Conservation (phyloP, 2,329 filamentous ascomycete genomes). For the Clonostachys rhizophaga region DNA sequence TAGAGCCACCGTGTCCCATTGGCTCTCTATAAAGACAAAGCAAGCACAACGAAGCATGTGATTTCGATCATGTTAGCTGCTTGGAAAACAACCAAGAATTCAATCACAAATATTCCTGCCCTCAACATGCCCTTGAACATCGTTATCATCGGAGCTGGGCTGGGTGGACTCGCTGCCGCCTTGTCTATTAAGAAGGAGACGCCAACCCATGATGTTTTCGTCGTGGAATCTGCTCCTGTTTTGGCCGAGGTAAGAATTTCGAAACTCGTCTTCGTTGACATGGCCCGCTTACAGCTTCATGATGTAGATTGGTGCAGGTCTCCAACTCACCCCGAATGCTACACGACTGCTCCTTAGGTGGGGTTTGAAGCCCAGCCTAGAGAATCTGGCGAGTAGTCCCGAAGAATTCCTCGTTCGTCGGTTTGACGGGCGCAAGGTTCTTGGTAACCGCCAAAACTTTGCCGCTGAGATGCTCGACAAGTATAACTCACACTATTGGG, state of each 20-base stretch:
- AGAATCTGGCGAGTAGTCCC: conserved; percentile 31
- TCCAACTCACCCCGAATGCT: conserved; percentile 21
- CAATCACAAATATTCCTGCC: too few species aligned
- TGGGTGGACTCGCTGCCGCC: background rate
- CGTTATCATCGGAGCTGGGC: conserved; percentile 2
- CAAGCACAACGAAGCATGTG: too few species aligned
- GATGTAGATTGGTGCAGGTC: conserved; percentile 17
- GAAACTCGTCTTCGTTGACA: too few species aligned
- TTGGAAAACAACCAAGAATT: too few species aligned
- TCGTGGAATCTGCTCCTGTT: too few species aligned
- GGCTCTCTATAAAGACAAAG: too few species aligned
- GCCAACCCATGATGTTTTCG: too few species aligned
- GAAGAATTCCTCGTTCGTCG: conserved; percentile 43
- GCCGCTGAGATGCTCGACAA: conserved; percentile 43
- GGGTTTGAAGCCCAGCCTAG: conserved; percentile 25
- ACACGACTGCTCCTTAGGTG: conserved; percentile 13
- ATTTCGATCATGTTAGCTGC: too few species aligned
- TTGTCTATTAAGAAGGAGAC: conserved; percentile 5
- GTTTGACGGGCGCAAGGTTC: conserved; percentile 38
- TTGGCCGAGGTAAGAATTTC: too few species aligned
- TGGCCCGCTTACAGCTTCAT: too few species aligned
- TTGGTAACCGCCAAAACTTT: conserved; percentile 47
- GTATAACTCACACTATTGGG: conserved; percentile 53
- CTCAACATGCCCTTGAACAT: background rate
- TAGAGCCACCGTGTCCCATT: too few species aligned